phyloP scores from a whole-genome alignment of 495 filamentous ascomycete species.

The Trichoderma virens region DNA sequence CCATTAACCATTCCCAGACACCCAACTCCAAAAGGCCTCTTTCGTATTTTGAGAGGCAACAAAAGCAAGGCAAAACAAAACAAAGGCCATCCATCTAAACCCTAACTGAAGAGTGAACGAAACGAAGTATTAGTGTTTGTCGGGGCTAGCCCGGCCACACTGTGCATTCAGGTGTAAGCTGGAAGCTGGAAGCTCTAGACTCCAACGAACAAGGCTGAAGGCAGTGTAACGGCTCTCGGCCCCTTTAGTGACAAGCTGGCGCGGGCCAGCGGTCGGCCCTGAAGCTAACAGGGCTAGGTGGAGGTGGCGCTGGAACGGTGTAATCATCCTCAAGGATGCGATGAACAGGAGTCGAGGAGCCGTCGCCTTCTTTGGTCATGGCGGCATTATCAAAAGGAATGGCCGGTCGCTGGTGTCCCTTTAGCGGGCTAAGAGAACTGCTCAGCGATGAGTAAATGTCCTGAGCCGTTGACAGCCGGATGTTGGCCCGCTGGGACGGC shows the following conservation, averaged over 20 bases:
- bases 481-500: constrained; percentile 27
- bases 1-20: neutral
- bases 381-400: constrained; percentile 14
- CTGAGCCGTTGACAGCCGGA: constrained; percentile 29
- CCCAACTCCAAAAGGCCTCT: neutral
- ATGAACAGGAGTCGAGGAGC: constrained; percentile 32
- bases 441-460: constrained; percentile 42
- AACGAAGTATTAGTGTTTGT: neutral
- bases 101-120: neutral
- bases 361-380: constrained; percentile 29
- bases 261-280: constrained; percentile 36
- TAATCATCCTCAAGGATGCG: constrained; percentile 42
- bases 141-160: neutral
- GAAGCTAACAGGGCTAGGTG: constrained; percentile 42
- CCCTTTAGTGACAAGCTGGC: constrained; percentile 12
- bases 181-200: neutral
- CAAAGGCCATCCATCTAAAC: neutral
- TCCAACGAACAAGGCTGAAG: neutral
- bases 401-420: neutral
- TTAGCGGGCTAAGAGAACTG: constrained; percentile 16
- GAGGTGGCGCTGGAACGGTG: constrained; percentile 41
- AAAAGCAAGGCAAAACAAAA: neutral
- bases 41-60: neutral
- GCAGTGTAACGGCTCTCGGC: neutral
- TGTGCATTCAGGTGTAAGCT: neutral